Evolutionary conservation across 179 eudicot genomes (phyloP), one percentile per base, ranked within the genome.

Genomic region (Actinidia arguta): DNA sequence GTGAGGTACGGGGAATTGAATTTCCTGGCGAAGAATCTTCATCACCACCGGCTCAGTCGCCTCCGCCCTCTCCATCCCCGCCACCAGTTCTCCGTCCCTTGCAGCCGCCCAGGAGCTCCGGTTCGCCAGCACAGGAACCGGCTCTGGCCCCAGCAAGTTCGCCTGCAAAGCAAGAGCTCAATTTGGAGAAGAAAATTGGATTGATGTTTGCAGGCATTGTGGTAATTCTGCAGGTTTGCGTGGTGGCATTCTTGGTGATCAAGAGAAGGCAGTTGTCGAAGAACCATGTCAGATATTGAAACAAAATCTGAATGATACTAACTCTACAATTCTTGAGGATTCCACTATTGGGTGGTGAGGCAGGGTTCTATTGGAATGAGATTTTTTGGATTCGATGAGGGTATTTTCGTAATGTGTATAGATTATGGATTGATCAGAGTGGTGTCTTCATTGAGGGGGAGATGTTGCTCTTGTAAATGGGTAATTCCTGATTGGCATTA

Each of bases 111-210:
- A 31, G 36, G 36, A 31, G 36, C 36, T 31, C 36, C 36, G 36
- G 36, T 31, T 31, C 36, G 36, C 62, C 51, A 17, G 58, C 81
- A 1, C 75, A 67, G 3, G 1, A 67, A 10, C 50, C 25, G 25
- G 18, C 72, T 0, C 71, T 56, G 6, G 67, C 82, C 0, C 36
- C 36, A 31, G 36, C 36, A 31, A 31, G 36, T 31, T 31, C 36
- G 36, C 36, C 36, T 31, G 36, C 36, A 31, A 31, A 31, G 1
- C 36, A 31, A 31, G n/a, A n/a, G 46, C 86, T 88, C 50, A 92
- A 90, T 83, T 25, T 22, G 73, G 94, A 93, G 86, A 88, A 93
- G 91, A 90, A 85, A 70, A 68, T 92, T 25, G 97, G 97, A 51
- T 75, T 93, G 47, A 24, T 90, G 68, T 93, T 93, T 90, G 85